Evolutionary conservation across 176 grass and related monocot species (phyloP).

Genomic region (Saccharum officinarum): DNA sequence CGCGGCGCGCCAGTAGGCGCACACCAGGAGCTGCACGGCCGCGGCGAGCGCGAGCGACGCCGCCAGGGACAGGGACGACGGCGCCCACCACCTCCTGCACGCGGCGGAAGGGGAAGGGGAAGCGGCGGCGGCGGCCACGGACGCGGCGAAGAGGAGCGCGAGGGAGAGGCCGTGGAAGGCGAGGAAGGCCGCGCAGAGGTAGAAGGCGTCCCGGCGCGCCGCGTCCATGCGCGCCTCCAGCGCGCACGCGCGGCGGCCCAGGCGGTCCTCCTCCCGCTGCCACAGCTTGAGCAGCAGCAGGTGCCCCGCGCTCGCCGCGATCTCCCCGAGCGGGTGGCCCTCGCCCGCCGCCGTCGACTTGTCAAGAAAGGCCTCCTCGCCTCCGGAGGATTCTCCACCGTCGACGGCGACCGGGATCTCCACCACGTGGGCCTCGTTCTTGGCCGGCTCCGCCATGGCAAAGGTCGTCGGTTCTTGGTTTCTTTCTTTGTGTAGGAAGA

Average conservation of each 20-base stretch:
- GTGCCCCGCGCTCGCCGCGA: conserved; percentile 74
- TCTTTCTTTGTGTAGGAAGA: not conserved
- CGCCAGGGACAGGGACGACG: conserved; percentile 51
- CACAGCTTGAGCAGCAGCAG: conserved; percentile 88
- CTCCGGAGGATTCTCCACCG: not conserved
- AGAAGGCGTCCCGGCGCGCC: conserved; percentile 70
- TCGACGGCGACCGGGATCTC: conserved; percentile 48
- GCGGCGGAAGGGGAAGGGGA: not conserved
- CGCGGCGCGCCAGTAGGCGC: conserved; percentile 65
- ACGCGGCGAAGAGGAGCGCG: conserved; percentile 75
- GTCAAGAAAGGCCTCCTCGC: not conserved
- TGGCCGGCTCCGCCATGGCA: conserved; percentile 23
- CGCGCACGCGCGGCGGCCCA: conserved; percentile 49
- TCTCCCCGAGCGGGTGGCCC: conserved; percentile 71
- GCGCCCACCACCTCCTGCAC: conserved; percentile 80
- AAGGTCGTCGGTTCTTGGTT: not conserved
- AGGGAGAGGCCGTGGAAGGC: conserved; percentile 80
- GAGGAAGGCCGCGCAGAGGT: conserved; percentile 85
- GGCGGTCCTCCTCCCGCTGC: conserved; percentile 79
- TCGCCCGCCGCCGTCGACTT: not conserved
- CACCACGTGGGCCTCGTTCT: conserved; percentile 42
- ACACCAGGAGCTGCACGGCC: conserved; percentile 62
- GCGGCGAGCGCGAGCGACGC: conserved; percentile 72
- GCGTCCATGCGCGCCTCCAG: conserved; percentile 66
- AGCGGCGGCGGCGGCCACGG: conserved; percentile 14